Base-by-base conservation (phyloP, 2,329 filamentous ascomycete species). In the Amylocarpus encephaloides region DNA sequence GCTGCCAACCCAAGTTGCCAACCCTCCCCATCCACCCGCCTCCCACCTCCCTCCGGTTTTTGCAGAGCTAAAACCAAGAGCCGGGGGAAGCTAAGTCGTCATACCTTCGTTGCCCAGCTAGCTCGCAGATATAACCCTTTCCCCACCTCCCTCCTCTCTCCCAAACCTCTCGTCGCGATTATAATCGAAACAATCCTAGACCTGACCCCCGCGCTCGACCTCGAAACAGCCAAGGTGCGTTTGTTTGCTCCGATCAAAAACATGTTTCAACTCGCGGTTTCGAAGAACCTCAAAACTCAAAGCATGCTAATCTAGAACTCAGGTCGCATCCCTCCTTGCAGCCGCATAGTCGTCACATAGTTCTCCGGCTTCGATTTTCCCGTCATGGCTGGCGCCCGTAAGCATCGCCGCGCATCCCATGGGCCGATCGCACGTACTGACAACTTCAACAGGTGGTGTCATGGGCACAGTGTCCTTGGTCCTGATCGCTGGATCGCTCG, bases 381-480 rank as follows among this genome's bases (percentile, higher is more conserved):
- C 42, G 19, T 33, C 30, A 44, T 44, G 42, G 30, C 29, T 32
- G 41, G 15, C 32, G 19, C 22, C 22, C 22, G 22, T 26, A 26
- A 26, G 22, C 22, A 26, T 26, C 22, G 7, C 22, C 7, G 22
- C 22, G 22, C 22, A 26, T 11, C 38, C 16, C 6, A 40, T 40
- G 7, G 16, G 38, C 38, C 38, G 19, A 40, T 40, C 5, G 38
- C 5, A 7, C 13, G 18, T 15, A 41, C 45, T 47, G 36, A 47
- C 34, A 33, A 5, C 18, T 12, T 32, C 45, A 32, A 42, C 7
- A 83, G 80, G 80, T 62, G 73, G 76, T 49, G 50, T 75, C 43
- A 68, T 83, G 62, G 77, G 74, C 58, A 65, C 80, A 42, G 55
- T 74, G 43, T 81, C 82, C 65, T 71, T 86, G 51, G 67, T 86